Evolutionary conservation across 1,284 basidiomycete species (phyloP).

Genomic region (Sporisorium graminicola): DNA sequence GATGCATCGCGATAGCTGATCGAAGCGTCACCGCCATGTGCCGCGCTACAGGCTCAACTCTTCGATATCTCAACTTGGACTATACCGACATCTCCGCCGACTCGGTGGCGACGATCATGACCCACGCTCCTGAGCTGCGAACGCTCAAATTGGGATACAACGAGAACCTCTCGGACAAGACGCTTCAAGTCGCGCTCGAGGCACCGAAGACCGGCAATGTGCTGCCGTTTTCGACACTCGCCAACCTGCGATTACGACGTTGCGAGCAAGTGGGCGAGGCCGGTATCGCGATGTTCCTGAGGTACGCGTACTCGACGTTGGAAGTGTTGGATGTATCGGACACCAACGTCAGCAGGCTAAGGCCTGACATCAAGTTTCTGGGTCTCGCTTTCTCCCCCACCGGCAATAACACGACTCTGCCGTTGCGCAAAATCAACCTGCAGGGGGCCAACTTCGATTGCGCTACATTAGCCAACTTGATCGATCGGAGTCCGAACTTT

Average conservation of each 20-base stretch:
- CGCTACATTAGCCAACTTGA: constrained; percentile 6
- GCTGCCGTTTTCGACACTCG: constrained; percentile 27
- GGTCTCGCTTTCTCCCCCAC: constrained; percentile 23
- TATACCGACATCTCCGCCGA: constrained; percentile 41
- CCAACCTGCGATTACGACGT: constrained; percentile 27
- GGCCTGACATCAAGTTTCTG: constrained; percentile 22
- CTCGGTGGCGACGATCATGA: constrained; percentile 25
- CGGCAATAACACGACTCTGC: background rate
- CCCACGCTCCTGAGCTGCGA: constrained; percentile 8
- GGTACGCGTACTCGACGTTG: constrained; percentile 14
- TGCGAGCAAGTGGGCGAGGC: constrained; percentile 31
- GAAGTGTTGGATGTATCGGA: constrained; percentile 34
- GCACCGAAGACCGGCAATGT: constrained; percentile 7
- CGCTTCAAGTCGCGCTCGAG: constrained; percentile 18
- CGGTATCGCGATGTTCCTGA: constrained; percentile 33
- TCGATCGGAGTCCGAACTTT: constrained; percentile 10
- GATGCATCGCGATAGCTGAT: constrained; percentile 38
- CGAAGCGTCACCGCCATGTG: constrained; percentile 32
- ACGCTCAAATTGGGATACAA: constrained; percentile 44
- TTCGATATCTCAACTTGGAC: constrained; percentile 45
- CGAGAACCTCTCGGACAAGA: constrained; percentile 33
- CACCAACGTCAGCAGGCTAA: constrained; percentile 17
- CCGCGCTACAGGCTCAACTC: constrained; percentile 23
- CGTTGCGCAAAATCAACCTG: constrained; percentile 33
- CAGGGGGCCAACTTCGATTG: constrained; percentile 31